Evolutionary conservation across 257 asterid genomes (phyloP).

Genomic region (Primulina huaijiensis): DNA sequence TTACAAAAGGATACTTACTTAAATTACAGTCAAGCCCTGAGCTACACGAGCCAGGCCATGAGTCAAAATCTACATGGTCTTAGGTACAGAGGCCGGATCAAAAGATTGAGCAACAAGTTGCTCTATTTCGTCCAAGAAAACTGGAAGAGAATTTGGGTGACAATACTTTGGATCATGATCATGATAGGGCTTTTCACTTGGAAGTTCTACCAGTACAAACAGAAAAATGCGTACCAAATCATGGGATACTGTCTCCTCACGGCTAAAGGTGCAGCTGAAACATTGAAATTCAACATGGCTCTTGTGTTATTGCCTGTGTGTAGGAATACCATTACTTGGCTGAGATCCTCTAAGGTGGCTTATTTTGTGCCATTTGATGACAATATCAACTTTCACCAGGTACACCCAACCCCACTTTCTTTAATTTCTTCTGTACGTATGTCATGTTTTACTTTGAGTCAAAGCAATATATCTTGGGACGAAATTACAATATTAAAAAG

Average conservation of each 20-base stretch:
- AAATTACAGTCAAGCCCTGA: constrained; percentile 92
- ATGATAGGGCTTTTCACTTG: constrained; percentile 82
- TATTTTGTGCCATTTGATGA: constrained; percentile 80
- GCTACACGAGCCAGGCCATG: constrained; percentile 96
- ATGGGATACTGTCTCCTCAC: constrained; percentile 93
- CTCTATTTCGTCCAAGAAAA: constrained; percentile 64
- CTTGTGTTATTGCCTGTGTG: constrained; percentile 86
- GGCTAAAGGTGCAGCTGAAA: constrained; percentile 97
- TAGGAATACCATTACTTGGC: constrained; percentile 87
- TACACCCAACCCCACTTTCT: constrained; percentile 18
- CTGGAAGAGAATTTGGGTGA: constrained; percentile 90
- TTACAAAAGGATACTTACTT: constrained; percentile 94
- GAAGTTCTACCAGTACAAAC: constrained; percentile 76
- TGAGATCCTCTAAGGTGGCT: constrained; percentile 74
- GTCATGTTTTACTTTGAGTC: too few relatives aligned
- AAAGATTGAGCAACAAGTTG: constrained; percentile 48
- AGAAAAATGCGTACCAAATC: constrained; percentile 58
- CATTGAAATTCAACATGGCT: constrained; percentile 92
- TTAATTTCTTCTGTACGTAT: not conserved
- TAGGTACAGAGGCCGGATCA: constrained; percentile 50
- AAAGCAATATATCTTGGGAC: too few relatives aligned
- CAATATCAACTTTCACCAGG: constrained; percentile 97
- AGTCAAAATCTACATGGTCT: constrained; percentile 93
- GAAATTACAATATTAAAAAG: too few relatives aligned
- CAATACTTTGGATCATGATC: constrained; percentile 57